These are phyloP conservation scores for Solanum hybrid DNA, from an alignment of 305 asterid species.

Conservation along the genomic window DNA sequence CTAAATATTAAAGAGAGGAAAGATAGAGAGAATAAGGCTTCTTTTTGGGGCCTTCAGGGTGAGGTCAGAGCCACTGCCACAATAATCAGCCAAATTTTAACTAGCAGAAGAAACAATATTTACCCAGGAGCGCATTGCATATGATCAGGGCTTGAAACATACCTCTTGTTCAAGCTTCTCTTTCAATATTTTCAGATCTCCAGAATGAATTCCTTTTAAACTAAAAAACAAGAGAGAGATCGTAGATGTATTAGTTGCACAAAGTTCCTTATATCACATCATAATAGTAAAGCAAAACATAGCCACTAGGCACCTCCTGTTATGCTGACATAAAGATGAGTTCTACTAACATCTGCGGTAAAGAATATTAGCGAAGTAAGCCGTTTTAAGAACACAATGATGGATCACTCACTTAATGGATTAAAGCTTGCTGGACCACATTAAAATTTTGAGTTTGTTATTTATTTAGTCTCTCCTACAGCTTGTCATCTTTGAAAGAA, in stretches of 20 bases:
- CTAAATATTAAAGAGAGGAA: background rate
- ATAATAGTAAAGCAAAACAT: background rate
- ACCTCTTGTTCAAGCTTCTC: conserved; percentile 90
- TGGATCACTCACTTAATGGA: background rate
- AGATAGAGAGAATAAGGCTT: background rate
- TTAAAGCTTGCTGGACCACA: background rate
- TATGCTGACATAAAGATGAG: background rate
- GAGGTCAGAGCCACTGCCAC: background rate
- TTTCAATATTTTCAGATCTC: conserved; percentile 64
- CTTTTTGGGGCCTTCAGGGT: background rate
- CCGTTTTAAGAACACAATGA: background rate
- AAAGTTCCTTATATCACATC: background rate
- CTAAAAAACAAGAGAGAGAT: conserved; percentile 27
- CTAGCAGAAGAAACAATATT: background rate
- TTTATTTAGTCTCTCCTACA: background rate
- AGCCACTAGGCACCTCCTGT: background rate
- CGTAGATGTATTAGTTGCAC: background rate
- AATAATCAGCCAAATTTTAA: background rate
- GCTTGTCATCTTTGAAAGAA: background rate
- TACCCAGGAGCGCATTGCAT: background rate
- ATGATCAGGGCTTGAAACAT: conserved; percentile 9
- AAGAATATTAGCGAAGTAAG: background rate
- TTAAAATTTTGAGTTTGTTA: background rate
- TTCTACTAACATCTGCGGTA: background rate
- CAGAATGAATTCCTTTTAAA: conserved; percentile 61